Base-by-base conservation (phyloP, 2,329 filamentous ascomycete species). In the Aspergillus quadrilineatus region DNA sequence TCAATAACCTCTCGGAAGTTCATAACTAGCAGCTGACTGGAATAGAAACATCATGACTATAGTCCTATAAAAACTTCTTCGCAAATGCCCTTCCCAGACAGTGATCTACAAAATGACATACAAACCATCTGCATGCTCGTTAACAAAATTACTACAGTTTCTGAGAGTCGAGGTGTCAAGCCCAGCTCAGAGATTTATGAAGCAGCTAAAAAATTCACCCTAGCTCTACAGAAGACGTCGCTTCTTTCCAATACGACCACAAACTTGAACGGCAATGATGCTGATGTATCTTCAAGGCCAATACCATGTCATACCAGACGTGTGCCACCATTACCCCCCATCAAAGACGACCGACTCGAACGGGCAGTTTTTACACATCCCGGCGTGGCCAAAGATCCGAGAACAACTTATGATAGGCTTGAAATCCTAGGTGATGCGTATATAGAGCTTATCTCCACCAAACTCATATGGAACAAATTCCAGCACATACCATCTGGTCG, bases 341-440 rank as follows among this genome's bases (percentile, higher is more conserved):
- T 91, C 50, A 66, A 79, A 5, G 82, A 91, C 60, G 74, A 80
- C 0, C 73, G 77, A 22, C 78, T 92, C 15, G 83, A 87, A 64
- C 76, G 74, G 28, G 82, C 85, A 14, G 84, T 85, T 9, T 88
- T 92, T 65, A 90, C 83, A 1, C 90, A 93, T 64, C 76, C 80
- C 1, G 85, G 84, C 1, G 68, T 77, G 44, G 64, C 65, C 53
- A 67, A 62, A 37, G 55, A 66, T 47, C 51, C 55, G 34, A 55
- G 59, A 37, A 49, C 56, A 43, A 82, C 79, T 66, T 97, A 97
- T 72, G 92, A 97, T 67, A 84, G 85, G 15, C 83, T 97, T 6
- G 93, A 97, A 73, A 92, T 93, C 76, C 80, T 96, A 6, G 93
- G 93, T 6, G 93, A 97, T 70, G 88, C 90, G 17, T 93, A 93